Conservation (phyloP, 345 rosid species). For the Linum trigynum region DNA sequence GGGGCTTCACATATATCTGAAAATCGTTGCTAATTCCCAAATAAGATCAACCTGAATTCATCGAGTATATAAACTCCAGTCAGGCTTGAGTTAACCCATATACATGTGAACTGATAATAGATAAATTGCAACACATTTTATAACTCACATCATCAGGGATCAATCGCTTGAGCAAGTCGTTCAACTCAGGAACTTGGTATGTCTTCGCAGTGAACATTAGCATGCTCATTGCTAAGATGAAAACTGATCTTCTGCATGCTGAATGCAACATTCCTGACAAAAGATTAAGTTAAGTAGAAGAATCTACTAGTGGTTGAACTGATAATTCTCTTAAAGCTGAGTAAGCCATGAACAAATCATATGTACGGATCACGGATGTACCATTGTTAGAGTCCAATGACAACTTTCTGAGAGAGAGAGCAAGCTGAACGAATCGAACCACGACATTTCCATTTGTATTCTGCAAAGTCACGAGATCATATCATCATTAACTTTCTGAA, state of each 20-base stretch:
- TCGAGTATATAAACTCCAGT: constrained; percentile 3
- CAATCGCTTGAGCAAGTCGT: constrained; percentile 44
- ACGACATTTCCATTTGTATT: constrained; percentile 49
- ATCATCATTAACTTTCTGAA: not conserved
- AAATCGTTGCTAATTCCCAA: constrained; percentile 55
- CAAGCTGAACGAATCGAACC: constrained; percentile 71
- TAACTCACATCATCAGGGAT: constrained; percentile 55
- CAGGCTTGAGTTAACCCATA: not conserved
- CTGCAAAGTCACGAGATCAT: constrained; percentile 33
- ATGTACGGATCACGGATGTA: constrained; percentile 16
- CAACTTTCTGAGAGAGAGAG: constrained; percentile 52
- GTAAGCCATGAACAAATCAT: constrained; percentile 14
- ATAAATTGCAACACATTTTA: not conserved
- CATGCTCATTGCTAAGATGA: constrained; percentile 51
- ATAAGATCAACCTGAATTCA: constrained; percentile 60
- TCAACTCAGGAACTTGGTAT: constrained; percentile 50
- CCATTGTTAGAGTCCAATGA: constrained; percentile 52
- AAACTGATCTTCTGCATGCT: constrained; percentile 51
- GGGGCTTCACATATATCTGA: constrained; percentile 59
- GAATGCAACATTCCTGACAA: constrained; percentile 49
- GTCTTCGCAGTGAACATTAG: constrained; percentile 73
- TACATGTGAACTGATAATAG: not conserved
- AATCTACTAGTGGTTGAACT: not conserved
- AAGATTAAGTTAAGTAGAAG: constrained; percentile 2
- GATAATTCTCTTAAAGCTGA: not conserved